Evolutionary conservation across 2,329 filamentous ascomycete species (phyloP).

Genomic region (Alternaria rosae): DNA sequence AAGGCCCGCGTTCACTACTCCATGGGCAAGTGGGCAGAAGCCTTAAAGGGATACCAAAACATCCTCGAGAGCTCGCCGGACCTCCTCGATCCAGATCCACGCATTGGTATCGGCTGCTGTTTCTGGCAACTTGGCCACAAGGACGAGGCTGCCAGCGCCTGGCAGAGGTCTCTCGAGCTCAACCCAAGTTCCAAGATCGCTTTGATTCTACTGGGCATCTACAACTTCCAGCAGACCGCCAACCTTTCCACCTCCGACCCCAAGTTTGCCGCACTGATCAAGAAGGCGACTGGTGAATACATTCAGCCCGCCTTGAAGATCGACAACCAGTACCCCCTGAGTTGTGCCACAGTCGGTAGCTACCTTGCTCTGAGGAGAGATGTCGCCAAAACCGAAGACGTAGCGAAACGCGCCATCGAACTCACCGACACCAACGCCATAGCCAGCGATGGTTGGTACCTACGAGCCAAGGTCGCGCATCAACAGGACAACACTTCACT

Average conservation of each 20-base stretch:
- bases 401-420: constrained; percentile 93
- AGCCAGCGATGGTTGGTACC: constrained; percentile 96
- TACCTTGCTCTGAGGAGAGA: constrained; percentile 88
- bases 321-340: constrained; percentile 88
- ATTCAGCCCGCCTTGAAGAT: constrained; percentile 93
- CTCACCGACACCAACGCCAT: constrained; percentile 96
- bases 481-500: constrained; percentile 76
- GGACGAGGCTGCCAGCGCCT: constrained; percentile 87
- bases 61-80: constrained; percentile 85
- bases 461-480: constrained; percentile 90
- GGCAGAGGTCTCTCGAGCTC: constrained; percentile 86
- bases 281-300: constrained; percentile 92
- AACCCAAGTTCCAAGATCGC: constrained; percentile 86
- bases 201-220: constrained; percentile 87
- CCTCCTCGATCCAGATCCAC: constrained; percentile 89
- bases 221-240: constrained; percentile 86
- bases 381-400: constrained; percentile 79
- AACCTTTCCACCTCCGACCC: constrained; percentile 83
- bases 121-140: constrained; percentile 97
- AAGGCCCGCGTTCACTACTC: constrained; percentile 88
- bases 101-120: constrained; percentile 95
- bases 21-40: constrained; percentile 83
- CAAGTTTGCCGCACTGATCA: constrained; percentile 84
- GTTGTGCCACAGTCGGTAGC: constrained; percentile 86
- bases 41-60: constrained; percentile 84